Conservation (phyloP, 164 flowering plant species). For the Tetracentron sinense region DNA sequence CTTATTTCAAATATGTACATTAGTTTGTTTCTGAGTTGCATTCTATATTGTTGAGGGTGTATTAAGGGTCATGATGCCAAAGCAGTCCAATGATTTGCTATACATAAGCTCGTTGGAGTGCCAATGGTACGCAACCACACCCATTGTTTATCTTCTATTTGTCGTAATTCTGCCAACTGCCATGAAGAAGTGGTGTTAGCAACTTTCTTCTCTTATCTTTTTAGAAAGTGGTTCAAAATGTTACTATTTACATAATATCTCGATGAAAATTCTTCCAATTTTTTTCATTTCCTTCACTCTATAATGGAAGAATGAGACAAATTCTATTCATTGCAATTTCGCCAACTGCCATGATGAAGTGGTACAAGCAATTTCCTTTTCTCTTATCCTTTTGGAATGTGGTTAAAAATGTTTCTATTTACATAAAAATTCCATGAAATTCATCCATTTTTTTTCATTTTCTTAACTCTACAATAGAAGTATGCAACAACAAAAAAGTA, state of each 20-base stretch:
- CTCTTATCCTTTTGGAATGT: neutral
- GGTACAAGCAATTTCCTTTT: conserved; percentile 10
- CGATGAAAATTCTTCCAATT: neutral
- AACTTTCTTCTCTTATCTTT: neutral
- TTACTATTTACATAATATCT: neutral
- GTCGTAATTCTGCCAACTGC: conserved; percentile 76
- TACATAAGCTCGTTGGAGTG: conserved; percentile 70
- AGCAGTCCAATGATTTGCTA: conserved; percentile 44
- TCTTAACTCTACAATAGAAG: too few species aligned
- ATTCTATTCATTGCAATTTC: conserved; percentile 47
- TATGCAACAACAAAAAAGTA: too few species aligned
- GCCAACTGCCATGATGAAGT: conserved; percentile 54
- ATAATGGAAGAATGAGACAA: too few species aligned
- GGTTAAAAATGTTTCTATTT: neutral
- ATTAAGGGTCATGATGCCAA: conserved; percentile 30
- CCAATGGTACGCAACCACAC: conserved; percentile 57
- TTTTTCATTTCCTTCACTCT: neutral
- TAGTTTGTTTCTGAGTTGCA: neutral
- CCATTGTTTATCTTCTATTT: conserved; percentile 48
- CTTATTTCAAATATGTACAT: neutral
- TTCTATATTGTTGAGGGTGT: neutral
- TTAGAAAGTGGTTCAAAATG: neutral
- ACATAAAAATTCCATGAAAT: neutral
- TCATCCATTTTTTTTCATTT: neutral
- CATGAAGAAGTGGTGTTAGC: conserved; percentile 13